Base-by-base conservation (phyloP, 441 rosid genomes). In the Pelargonium cotyledonis region DNA sequence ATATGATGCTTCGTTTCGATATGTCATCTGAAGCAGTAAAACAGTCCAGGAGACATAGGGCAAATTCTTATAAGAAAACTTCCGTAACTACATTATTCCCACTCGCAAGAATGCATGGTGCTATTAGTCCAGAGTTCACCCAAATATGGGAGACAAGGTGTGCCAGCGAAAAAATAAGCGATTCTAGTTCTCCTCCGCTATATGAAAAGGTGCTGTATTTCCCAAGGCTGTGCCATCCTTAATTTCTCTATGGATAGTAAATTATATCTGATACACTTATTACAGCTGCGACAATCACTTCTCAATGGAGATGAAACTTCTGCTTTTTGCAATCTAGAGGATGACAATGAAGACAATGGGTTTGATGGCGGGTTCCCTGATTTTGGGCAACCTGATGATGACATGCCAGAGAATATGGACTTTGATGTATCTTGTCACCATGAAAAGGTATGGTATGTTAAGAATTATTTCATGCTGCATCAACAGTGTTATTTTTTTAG, bases 91-190 rank as follows among this genome's bases (percentile, higher is more conserved):
- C 85, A 68, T 65, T 85, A 68, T 91, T 94, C 79, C 98, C 98
- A 66, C 90, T 86, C 53, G 95, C 97, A 72, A 88, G 64, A 82
- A 70, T 83, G 74, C 76, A 70, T 51, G 96, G 97, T 64, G 70
- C 93, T 66, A 79, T 91, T 60, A 84, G 89, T 79, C 82, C 92
- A 4, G 98, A 94, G 69, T 80, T 94, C 73, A 76, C 46, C 35
- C 77, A 85, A 75, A 75, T 87, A 18, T 94, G 96, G 97, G 87
- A 89, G 77, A 73, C 68, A 47, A 79, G 40, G n/a, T 70, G 41
- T 53, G 72, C 65, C 51, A 53, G 62, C 40, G 73, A 81, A 61
- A 79, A 62, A 19, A 74, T 73, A 65, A 77, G 80, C 21, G 77
- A 71, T 18, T 53, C 60, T 53, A 6, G 12, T 18, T 53, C 60